Evolutionary conservation across 139 green algal species (phyloP), one percentile per base, ranked within the genome.

Genomic region (Micromonas pusilla): DNA sequence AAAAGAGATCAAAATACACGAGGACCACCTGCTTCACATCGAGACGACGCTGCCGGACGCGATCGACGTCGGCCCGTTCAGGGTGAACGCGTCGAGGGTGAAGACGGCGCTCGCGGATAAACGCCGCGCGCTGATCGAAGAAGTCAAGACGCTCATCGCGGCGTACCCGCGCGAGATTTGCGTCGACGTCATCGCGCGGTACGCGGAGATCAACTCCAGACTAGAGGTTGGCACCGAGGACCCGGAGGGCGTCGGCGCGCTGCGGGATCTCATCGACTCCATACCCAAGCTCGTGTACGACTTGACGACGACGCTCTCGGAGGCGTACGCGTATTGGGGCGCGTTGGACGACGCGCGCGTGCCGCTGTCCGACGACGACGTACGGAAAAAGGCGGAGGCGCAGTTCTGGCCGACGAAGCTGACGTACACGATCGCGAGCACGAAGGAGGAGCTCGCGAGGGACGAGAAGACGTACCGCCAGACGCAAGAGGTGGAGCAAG

Each of bases 191-290:
- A 57, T 34, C 36, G 25, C 68, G 23, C 13, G 90, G 76, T 92
- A 89, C 39, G 66, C 76, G 2, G 87, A 92, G 64, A 85, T 94
- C 62, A 85, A 93, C 73, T 81, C 80, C 37, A 45, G 77, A 60
- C 78, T 91, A 0, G 83, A 84, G 76, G 80, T 85, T 66, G 90
- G 89, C 80, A 79, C 85, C 0, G 77, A 28, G 52, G 87, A 68
- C 66, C 83, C 91, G 38, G 91, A 96, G 81, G 89, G 93, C 16
- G 90, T 96, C 37, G 87, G 91, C 67, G 73, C 81, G 66, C 82
- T 88, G 81, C 83, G 89, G n/a, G 87, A 86, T 77, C 71, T 82
- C 82, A 91, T 92, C 30, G 87, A 90, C 20, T 26, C 70, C 25
- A 68, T 94, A 52, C 87, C 66, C 0, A 70, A 89, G 79, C 80